Percentiles rank a stretch among this genome's conserved stretches.
Conservation (phyloP, 345 rosid genomes). For the Balakata baccata region DNA sequence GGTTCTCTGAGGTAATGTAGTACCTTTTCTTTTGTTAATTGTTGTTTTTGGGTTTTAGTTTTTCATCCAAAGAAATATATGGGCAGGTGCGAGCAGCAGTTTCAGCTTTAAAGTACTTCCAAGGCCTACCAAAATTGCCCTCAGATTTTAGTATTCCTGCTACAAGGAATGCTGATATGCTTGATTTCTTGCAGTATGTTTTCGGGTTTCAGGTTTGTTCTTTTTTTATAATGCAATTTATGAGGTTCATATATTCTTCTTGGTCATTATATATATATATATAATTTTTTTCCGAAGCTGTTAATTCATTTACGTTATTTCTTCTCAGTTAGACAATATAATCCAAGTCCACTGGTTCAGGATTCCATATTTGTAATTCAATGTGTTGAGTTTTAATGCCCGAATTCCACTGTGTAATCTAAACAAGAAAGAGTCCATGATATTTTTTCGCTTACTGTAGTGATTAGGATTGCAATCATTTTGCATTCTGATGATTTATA, state of each 20-base stretch:
- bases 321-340: not conserved
- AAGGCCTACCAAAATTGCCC: conserved; percentile 69
- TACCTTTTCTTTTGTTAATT: conserved; percentile 17
- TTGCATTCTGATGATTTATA: not conserved
- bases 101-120: conserved; percentile 60
- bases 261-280: not conserved
- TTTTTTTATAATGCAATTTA: conserved; percentile 8
- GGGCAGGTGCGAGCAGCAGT: conserved; percentile 80
- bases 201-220: conserved; percentile 93
- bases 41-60: conserved; percentile 19
- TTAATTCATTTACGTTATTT: no score
- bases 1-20: conserved; percentile 69
- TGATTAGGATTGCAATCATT: not conserved
- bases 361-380: not conserved
- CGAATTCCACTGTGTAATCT: not conserved
- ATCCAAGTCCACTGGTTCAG: not conserved
- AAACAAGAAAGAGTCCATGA: not conserved
- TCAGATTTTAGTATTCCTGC: conserved; percentile 63
- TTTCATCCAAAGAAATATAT: conserved; percentile 16
- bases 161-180: conserved; percentile 66
- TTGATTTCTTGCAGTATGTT: conserved; percentile 81
- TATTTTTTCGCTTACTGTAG: not conserved
- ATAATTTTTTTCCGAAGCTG: no score
- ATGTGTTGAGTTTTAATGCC: not conserved
- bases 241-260: not conserved